These are phyloP conservation scores for Rubia tinctorum DNA, from an alignment of 305 asterid species.

Conservation along the genomic window DNA sequence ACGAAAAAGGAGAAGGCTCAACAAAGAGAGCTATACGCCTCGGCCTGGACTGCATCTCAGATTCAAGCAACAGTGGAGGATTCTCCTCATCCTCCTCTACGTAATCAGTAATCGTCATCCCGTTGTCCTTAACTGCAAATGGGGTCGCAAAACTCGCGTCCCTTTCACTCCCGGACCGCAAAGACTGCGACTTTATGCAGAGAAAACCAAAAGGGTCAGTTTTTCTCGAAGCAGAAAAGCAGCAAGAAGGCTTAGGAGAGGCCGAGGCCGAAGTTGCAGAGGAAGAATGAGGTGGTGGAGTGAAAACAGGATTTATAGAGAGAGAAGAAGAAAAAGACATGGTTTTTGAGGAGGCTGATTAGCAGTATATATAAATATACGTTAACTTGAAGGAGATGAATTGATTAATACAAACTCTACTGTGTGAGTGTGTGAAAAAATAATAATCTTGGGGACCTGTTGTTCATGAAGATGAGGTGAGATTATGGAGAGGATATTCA, in stretches of 20 bases:
- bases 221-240: conserved; percentile 30
- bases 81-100: conserved; percentile 52
- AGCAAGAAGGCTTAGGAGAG: conserved; percentile 18
- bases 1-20: conserved; percentile 99
- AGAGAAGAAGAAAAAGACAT: conserved; percentile 41
- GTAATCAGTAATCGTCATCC: conserved; percentile 52
- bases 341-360: conserved; percentile 22
- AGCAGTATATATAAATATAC: conserved; percentile 17
- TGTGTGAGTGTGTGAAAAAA: conserved; percentile 5
- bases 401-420: neutral
- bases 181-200: conserved; percentile 37
- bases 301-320: conserved; percentile 38
- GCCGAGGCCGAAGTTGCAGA: conserved; percentile 16
- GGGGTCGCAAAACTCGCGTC: conserved; percentile 23
- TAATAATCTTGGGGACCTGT: conserved; percentile 32
- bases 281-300: conserved; percentile 32
- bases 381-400: conserved; percentile 21
- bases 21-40: conserved; percentile 94
- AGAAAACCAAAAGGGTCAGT: conserved; percentile 31
- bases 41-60: conserved; percentile 60
- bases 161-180: conserved; percentile 17
- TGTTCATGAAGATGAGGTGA: conserved; percentile 7
- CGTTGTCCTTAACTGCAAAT: conserved; percentile 29
- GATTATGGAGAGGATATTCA: conserved; percentile 24
- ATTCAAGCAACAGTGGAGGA: conserved; percentile 57